Percentiles rank a stretch among this genome's conserved stretches.
These are phyloP conservation scores for Alloascoidea hylecoeti DNA, from an alignment of 805 yeast genomes.

Conservation along the genomic window DNA sequence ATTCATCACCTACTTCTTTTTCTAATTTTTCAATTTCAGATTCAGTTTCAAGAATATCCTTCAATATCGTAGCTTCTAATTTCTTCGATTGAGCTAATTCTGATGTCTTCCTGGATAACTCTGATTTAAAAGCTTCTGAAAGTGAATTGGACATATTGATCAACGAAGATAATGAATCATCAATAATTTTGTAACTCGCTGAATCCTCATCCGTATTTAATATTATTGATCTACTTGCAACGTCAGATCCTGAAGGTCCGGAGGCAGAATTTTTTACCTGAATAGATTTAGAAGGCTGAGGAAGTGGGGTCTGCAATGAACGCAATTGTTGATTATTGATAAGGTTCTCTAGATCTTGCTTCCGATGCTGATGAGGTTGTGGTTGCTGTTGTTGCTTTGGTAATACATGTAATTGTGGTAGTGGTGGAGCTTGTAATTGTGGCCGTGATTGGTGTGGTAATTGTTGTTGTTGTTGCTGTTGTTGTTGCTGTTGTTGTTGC, in stretches of 20 bases:
- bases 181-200: no score
- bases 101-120: constrained; percentile 37
- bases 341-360: no score
- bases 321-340: no score
- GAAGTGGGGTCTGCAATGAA: no score
- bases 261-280: no score
- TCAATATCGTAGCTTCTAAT: constrained; percentile 24
- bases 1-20: constrained; percentile 11
- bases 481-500: background rate
- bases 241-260: no score
- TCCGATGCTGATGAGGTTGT: no score
- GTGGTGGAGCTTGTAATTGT: background rate
- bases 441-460: background rate
- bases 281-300: no score
- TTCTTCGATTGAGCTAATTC: constrained; percentile 33
- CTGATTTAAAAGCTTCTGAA: constrained; percentile 36
- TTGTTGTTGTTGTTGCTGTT: background rate
- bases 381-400: background rate
- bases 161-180: constrained; percentile 14
- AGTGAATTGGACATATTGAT: no score
- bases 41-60: constrained; percentile 23
- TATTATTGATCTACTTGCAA: no score
- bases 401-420: background rate
- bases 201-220: no score
- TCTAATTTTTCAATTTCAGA: constrained; percentile 9